phyloP scores from a whole-genome alignment of 805 yeast genomes.

The Candida saitoana region DNA sequence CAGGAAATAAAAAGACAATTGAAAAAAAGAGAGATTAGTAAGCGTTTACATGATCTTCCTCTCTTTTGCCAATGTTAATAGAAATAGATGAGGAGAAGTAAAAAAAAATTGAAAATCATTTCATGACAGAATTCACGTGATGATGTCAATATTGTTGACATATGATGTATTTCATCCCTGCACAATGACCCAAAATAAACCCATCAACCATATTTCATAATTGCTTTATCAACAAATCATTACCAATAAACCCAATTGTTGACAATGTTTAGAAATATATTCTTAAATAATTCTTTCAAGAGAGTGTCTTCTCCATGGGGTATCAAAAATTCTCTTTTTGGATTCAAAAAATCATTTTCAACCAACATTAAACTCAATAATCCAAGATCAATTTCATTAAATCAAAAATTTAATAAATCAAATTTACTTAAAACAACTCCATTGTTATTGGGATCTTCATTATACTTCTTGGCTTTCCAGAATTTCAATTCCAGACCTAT shows the following conservation, averaged over 20 bases:
- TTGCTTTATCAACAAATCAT: neutral
- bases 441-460: neutral
- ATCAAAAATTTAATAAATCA: neutral
- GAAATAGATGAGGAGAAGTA: too few species aligned
- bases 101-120: too few species aligned
- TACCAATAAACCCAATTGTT: neutral
- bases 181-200: too few species aligned
- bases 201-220: too few species aligned
- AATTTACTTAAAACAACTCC: neutral
- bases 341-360: neutral
- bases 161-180: too few species aligned
- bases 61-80: too few species aligned
- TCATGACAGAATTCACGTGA: too few species aligned
- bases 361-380: neutral
- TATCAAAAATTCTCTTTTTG: neutral
- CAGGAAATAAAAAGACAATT: too few species aligned
- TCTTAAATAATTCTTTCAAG: neutral
- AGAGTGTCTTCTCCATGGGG: constrained; percentile 1
- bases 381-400: neutral
- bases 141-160: too few species aligned
- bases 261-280: neutral
- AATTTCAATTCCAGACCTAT: neutral
- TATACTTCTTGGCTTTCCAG: neutral
- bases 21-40: too few species aligned
- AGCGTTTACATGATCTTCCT: too few species aligned